Evolutionary conservation across 1,139 yeast species (phyloP), one percentile per base, ranked within the genome.

Genomic region (Blastobotrys capitulatus): DNA sequence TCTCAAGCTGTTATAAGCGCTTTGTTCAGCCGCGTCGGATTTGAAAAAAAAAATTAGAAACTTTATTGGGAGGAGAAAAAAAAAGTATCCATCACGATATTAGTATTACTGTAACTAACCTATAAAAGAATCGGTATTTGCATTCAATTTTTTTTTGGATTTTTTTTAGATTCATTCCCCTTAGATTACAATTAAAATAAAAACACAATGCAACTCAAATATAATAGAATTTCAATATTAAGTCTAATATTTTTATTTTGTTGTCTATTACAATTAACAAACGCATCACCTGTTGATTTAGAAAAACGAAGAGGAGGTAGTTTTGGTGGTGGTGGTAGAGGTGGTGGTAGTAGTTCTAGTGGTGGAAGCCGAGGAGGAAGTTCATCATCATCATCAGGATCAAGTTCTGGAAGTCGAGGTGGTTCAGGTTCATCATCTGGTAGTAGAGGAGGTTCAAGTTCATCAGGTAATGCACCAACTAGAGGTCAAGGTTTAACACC

Each of bases 291-390:
- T n/a, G 10, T 37, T 8, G n/a, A 13, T 19, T 29, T 42, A n/a
- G 45, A 32, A 27, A 42, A 42, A 18, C 26, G 45, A 42, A 38
- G 45, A 9, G 52, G 52, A 18, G 47, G 55, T 13, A 37, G 51
- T 7, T 46, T 51, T 6, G 41, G 51, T 31, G 20, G 50, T 32
- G 22, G 44, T 35, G 18, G 44, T 38, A n/a, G 46, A 39, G 38
- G 49, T 31, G 42, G 48, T 32, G 29, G 47, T 13, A 37, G 50
- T 18, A 19, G 44, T 15, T 18, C 51, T 25, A 25, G 44, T 20
- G 46, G 52, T 9, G 52, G 52, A 6, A 49, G 52, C 10, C n/a
- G 37, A 38, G 20, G 29, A 13, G 19, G 45, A 52, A 25, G 49
- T 53, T 12, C 35, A 48, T 22, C n/a, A n/a, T n/a, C n/a, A n/a